A percentile compares a stretch with the other conserved stretches of the same genome.
Conservation (phyloP, 2,329 filamentous ascomycete genomes). For the Ophiostoma angusticollis region DNA sequence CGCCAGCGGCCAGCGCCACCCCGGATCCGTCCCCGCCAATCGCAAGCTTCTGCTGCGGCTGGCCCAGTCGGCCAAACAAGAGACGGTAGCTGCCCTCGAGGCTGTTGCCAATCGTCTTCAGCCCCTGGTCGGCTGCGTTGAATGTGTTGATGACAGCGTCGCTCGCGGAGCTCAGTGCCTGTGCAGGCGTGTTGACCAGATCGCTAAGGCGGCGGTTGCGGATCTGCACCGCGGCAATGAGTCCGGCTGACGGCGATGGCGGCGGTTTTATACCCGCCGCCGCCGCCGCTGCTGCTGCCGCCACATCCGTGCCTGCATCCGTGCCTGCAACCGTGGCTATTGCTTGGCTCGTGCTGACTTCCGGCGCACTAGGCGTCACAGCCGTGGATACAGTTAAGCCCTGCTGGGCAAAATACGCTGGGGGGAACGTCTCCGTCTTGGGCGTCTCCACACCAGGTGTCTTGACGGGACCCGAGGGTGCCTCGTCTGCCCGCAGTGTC, state of each 20-base stretch:
- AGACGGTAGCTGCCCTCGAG: conserved; percentile 91
- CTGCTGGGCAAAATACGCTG: conserved; percentile 34
- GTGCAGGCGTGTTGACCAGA: conserved; percentile 72
- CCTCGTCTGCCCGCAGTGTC: conserved; percentile 70
- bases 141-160: conserved; percentile 80
- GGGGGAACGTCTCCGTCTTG: conserved; percentile 42
- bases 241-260: conserved; percentile 25
- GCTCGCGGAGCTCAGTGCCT: conserved; percentile 67
- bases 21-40: conserved; percentile 32
- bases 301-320: conserved; percentile 17
- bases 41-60: conserved; percentile 30
- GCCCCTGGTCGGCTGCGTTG: conserved; percentile 76
- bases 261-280: conserved; percentile 21
- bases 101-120: conserved; percentile 85
- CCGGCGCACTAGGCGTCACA: conserved; percentile 19
- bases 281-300: conserved; percentile 15
- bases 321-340: too few species aligned
- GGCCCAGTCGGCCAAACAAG: conserved; percentile 74
- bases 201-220: conserved; percentile 72
- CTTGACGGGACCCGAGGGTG: conserved; percentile 54
- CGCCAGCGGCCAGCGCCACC: conserved; percentile 49
- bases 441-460: conserved; percentile 30
- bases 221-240: conserved; percentile 33
- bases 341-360: conserved; percentile 20
- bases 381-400: conserved; percentile 23